Base-by-base conservation (phyloP, 257 asterid genomes). In the Marsdenia floribunda region DNA sequence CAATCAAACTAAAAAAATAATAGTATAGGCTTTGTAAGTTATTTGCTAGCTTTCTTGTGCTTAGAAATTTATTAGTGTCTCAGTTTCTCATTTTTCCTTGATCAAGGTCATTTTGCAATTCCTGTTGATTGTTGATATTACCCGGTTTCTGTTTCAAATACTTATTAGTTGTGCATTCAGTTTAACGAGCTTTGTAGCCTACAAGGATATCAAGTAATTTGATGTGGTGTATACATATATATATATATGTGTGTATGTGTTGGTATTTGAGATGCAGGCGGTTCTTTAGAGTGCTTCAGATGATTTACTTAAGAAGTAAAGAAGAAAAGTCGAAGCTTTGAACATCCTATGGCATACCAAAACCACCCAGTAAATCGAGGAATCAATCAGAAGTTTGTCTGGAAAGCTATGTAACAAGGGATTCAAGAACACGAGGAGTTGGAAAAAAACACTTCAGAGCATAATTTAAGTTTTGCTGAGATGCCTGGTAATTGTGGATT, bases 231-330 rank as follows among this genome's bases (percentile, higher is more conserved):
- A 44, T 44, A 44, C 8, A 42, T 5, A 42, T 42, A 42, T 42
- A 42, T 42, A 6, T 42, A 40, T 40, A 4, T 40, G 6, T 40
- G 1, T 42, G 8, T 42, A 6, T 7, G 8, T 44, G 49, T 44
- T 6, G 6, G 46, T 42, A 21, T 54, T 53, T 33, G 21, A 52
- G 18, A 52, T 16, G 26, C 24, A 33, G 75, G 50, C 29, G 14
- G 50, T 47, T 50, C 73, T 47, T 47, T 71, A 33, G 6, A 65
- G 26, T 71, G 19, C 65, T 71, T 38, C 52, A 33, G 74, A 52
- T 52, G 49, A 15, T 33, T 19, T 11, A 7, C 63, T 57, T 53
- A 50, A 33, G 50, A 53, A 33, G 46, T 70, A 61, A 15, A 21
- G 29, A 15, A 49, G 58, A 26, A 42, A 58, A 13, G 46, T 44